Evolutionary conservation across 768 basidiomycete species (phyloP).

Genomic region (Tylopilus vinaceipallidus): DNA sequence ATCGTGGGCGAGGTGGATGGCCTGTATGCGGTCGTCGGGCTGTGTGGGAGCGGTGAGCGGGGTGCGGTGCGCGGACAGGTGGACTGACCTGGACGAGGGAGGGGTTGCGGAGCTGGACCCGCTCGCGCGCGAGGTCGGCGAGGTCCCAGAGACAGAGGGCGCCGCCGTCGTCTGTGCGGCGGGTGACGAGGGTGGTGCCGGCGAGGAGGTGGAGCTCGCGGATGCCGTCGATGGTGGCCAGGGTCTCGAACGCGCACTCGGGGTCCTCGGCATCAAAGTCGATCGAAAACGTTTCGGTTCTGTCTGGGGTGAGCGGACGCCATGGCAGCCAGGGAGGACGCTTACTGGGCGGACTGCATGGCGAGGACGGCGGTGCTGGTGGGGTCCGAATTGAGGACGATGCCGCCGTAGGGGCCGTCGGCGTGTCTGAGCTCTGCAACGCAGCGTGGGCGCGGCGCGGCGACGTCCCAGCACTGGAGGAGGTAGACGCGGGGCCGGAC

Average conservation of each 20-base stretch:
- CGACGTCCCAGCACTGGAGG: conserved; percentile 60
- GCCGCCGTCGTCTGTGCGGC: conserved; percentile 24
- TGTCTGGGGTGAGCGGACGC: conserved; percentile 10
- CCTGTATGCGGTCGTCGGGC: conserved; percentile 40
- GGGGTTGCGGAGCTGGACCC: conserved; percentile 37
- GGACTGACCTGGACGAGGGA: conserved; percentile 31
- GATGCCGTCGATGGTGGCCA: conserved; percentile 31
- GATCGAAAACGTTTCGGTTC: conserved; percentile 44
- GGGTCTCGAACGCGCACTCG: conserved; percentile 36
- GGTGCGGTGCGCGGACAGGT: not conserved
- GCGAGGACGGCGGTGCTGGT: conserved; percentile 37
- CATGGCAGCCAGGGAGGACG: not conserved
- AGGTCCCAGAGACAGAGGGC: conserved; percentile 39
- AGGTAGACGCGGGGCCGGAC: conserved; percentile 28
- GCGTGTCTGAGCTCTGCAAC: conserved; percentile 39
- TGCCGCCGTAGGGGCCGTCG: conserved; percentile 38
- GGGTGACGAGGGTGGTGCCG: conserved; percentile 39
- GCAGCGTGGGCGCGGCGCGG: conserved; percentile 32
- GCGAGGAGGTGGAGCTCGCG: conserved; percentile 36
- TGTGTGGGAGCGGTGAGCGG: not conserved
- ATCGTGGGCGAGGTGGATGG: conserved; percentile 41
- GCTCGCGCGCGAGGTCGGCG: conserved; percentile 27
- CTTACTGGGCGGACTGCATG: conserved; percentile 42
- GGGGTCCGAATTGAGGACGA: conserved; percentile 45
- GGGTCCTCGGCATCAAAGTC: conserved; percentile 36